Evolutionary conservation across 495 filamentous ascomycete species (phyloP), one percentile per base, ranked within the genome.

Genomic region (Penicillium macrosclerotiorum): DNA sequence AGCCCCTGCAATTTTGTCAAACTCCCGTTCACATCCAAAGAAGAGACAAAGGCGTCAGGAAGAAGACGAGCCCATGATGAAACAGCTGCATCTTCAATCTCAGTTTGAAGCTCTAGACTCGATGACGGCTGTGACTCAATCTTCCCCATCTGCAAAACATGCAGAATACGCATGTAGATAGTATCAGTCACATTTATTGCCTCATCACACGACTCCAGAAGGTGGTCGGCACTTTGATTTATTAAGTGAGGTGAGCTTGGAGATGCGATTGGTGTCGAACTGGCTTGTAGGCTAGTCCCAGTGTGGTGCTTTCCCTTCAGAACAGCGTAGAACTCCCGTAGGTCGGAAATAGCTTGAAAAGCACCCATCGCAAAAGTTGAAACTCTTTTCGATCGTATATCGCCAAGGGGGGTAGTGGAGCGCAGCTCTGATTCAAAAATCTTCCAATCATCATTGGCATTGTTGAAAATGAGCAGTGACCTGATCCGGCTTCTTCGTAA

Each of bases 21-120:
- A 12, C 25, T 20, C 5, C 47, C 42, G 17, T 51, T 19, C 4
- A 27, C 22, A 2, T 56, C 44, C 12, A 63, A 40, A 7, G 44
- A 51, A 7, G 30, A 41, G 8, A 65, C 42, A 20, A 64, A 67
- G 2, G 12, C 17, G 1, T 46, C 36, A 11, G 57, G 31, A 7
- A 66, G 23, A 32, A 37, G 16, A 3, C 49, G 14, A 5, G 63
- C 57, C 63, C 57, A 64, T 1, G 52, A 32, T 8, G 46, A 40
- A 4, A 62, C 31, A 11, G 53, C 67, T 4, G 62, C 56, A 12
- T 65, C 55, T 49, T 65, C 62, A 0, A 72, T 41, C 19, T 69
- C 65, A 1, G 42, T 29, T 18, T 60, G 57, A 5, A 68, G 42
- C 2, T 54, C 58, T 1, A 46, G 42, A 29, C 54, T 34, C 7